phyloP scores from a whole-genome alignment of 331 rosid species.

The Telfairia occidentalis region DNA sequence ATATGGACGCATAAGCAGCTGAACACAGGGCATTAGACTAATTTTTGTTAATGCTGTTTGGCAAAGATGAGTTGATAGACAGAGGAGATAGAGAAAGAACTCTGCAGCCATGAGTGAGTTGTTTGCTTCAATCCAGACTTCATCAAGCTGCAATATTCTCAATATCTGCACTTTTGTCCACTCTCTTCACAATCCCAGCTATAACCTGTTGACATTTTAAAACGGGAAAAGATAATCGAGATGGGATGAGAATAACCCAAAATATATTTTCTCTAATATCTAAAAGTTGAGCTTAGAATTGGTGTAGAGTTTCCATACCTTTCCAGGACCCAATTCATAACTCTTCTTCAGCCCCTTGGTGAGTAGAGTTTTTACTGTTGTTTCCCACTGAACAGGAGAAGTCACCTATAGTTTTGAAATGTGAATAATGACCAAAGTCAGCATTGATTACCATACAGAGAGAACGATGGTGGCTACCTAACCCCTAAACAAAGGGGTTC shows the following conservation, averaged over 20 bases:
- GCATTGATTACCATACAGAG: not conserved
- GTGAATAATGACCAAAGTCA: not conserved
- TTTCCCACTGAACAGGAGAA: constrained; percentile 98
- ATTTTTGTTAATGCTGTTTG: not conserved
- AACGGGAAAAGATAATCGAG: not conserved
- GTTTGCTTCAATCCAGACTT: not conserved
- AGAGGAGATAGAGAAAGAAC: not conserved
- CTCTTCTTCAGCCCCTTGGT: constrained; percentile 71
- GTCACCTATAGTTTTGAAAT: constrained; percentile 58
- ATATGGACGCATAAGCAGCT: not conserved
- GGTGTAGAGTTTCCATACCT: constrained; percentile 36
- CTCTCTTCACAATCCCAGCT: constrained; percentile 89
- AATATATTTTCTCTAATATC: not conserved
- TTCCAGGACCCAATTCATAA: constrained; percentile 95
- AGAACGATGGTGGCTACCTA: too few species aligned
- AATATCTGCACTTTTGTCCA: constrained; percentile 61
- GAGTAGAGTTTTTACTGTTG: constrained; percentile 77
- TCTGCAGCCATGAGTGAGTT: not conserved
- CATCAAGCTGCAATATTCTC: constrained; percentile 67
- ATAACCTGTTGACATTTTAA: constrained; percentile 47
- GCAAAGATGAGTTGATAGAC: not conserved
- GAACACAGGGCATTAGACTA: not conserved
- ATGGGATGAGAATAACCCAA: not conserved
- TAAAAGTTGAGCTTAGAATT: not conserved
- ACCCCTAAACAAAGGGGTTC: not conserved